Conservation (phyloP, 805 yeast species). For the Zygosaccharomyces bisporus region DNA sequence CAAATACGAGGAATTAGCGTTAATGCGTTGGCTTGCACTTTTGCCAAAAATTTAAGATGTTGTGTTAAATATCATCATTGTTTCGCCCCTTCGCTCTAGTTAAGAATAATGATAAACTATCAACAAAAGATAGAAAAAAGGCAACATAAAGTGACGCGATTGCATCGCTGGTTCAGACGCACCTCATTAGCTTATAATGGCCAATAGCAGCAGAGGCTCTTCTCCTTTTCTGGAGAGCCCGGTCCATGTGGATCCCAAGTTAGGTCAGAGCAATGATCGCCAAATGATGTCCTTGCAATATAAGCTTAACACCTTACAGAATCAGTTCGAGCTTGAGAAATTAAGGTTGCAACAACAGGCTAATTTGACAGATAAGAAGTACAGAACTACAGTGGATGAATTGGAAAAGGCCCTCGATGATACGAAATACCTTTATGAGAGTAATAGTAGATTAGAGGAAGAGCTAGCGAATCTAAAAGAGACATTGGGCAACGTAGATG, state of each 20-base stretch:
- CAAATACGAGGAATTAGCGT: neutral
- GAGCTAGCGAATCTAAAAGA: constrained; percentile 22
- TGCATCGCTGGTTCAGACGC: neutral
- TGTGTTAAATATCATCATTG: neutral
- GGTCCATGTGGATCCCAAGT: constrained; percentile 8
- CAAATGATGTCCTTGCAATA: constrained; percentile 35
- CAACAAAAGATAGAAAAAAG: neutral
- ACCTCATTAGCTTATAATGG: neutral
- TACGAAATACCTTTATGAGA: constrained; percentile 38
- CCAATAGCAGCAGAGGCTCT: constrained; percentile 31
- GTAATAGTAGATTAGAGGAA: constrained; percentile 24
- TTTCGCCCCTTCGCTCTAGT: constrained; percentile 6
- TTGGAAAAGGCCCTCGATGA: constrained; percentile 35
- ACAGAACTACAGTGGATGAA: constrained; percentile 32
- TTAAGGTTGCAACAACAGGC: constrained; percentile 25
- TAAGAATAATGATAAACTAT: neutral
- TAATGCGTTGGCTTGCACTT: neutral
- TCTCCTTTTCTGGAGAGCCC: constrained; percentile 41
- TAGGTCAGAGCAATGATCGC: constrained; percentile 11
- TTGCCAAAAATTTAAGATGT: neutral
- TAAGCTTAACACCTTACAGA: constrained; percentile 37
- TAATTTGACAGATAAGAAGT: constrained; percentile 30
- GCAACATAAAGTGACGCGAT: neutral
- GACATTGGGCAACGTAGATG: constrained; percentile 25
- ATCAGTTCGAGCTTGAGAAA: constrained; percentile 37